Evolutionary conservation across 257 asterid genomes (phyloP), one percentile per base, ranked within the genome.

Genomic region (Plantago ovata): DNA sequence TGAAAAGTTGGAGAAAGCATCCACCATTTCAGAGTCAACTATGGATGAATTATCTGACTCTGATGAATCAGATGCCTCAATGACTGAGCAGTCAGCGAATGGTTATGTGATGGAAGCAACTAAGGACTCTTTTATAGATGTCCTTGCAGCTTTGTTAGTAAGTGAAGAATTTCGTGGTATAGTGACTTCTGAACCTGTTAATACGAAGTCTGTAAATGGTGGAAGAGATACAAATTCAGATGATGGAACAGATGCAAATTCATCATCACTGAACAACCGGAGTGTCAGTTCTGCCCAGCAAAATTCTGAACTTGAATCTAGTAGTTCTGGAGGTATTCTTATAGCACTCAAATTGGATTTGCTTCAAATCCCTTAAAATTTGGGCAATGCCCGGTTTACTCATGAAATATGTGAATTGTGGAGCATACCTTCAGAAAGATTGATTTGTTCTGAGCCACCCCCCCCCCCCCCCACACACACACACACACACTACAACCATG

Each of bases 161-260:
- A 93, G 99, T 58, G 99, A 93, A 69, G 97, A 93, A 73, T 93
- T 93, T 63, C 89, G 72, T 72, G 95, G 96, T 38, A 93, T 93
- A 61, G 86, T 93, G 72, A 64, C 94, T 11, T 86, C 97, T 16
- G 99, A 93, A 53, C 66, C 95, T 10, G 69, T 72, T 58, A 77
- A 72, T 64, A 60, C 63, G 47, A 85, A 77, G 70, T 68, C 81
- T 61, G 18, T 20, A 33, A 81, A 64, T 63, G 68, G 67, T 38
- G 69, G 71, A 52, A 51, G 66, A 58, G 44, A 45, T 43, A 61
- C 76, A 44, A 39, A 23, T 48, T 10, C 32, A 32, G 82, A 64
- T 62, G 68, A 69, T 38, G 68, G 70, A 51, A 50, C 66, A 58
- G 43, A 44, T 42, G 64, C 76, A 43, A 38, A 22, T 61, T 36